Evolutionary conservation across 225 moss, liverwort and hornwort species (phyloP).

Genomic region (Anthoceros angustus): DNA sequence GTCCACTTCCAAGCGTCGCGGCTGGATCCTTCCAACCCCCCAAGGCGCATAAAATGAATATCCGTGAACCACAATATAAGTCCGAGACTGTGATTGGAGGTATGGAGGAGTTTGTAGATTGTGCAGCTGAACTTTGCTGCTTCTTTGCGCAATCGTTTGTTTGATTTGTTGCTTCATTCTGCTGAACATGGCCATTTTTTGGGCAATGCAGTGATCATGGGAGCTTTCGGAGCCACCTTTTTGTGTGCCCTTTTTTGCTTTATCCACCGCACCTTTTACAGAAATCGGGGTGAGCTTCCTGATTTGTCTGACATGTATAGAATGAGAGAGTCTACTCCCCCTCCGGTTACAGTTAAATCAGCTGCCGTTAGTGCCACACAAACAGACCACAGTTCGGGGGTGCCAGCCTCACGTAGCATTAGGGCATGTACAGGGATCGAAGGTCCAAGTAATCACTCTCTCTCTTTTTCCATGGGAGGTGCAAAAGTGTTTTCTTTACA

Average conservation of each 20-base stretch:
- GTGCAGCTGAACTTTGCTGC: too few relatives aligned
- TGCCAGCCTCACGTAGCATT: neutral
- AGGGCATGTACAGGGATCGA: neutral
- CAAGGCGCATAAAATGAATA: neutral
- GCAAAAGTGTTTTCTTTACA: neutral
- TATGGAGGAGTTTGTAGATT: neutral
- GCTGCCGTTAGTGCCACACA: neutral
- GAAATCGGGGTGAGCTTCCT: neutral
- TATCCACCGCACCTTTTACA: neutral
- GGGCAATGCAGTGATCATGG: neutral
- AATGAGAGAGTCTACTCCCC: neutral
- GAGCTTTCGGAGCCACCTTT: neutral
- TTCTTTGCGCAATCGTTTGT: too few relatives aligned
- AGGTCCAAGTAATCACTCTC: neutral
- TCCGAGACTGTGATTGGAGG: neutral
- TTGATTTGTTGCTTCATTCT: neutral
- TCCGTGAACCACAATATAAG: neutral
- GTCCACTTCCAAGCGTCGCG: neutral
- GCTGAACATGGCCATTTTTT: neutral
- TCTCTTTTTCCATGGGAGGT: neutral
- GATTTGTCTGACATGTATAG: neutral
- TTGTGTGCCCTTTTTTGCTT: neutral
- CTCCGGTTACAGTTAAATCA: neutral
- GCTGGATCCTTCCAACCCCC: neutral
- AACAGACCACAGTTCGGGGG: neutral